Evolutionary conservation across 768 basidiomycete species (phyloP), one percentile per base, ranked within the genome.

Genomic region (Suillus subalutaceus): DNA sequence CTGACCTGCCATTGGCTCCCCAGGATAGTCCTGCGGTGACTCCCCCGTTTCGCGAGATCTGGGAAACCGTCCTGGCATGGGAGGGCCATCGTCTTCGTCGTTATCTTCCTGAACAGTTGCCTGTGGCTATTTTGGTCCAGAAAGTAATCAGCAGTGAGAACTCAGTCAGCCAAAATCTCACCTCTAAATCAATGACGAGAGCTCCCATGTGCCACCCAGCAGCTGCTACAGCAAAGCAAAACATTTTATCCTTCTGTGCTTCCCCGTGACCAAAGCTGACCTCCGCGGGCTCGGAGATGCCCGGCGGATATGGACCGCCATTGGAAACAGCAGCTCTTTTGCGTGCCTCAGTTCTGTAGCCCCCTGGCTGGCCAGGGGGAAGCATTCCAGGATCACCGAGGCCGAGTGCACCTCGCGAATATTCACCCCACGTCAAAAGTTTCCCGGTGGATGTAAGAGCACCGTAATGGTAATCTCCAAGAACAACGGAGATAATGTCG

Each of bases 181-280:
- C 92, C 81, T 94, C 88, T 35, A 94, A 80, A 74, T 94, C 92
- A 48, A 97, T 89, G 4, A 93, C 92, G 57, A 98, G 80, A 1
- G 94, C 94, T 9, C 94, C 96, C 64, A 86, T 91, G 72, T 98
- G 96, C 96, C 95, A 97, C 12, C 96, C 96, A 0, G 88, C 85
- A 3, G 96, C 93, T 6, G 93, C 85, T 6, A 90, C 88, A 1
- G 85, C 85, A 70, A 97, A 92, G 70, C 92, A 94, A 72, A 92
- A 97, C 69, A 83, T 82, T 58, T 88, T 81, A 65, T 82, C 86
- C 26, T 74, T 76, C 58, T 76, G 79, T 71, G 82, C 84, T 63
- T 76, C 78, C n/a, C 75, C 80, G 68, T 88, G 83, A 70, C 89
- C 88, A 72, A 96, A 96, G 66, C 83, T 79, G 52, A 96, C 90